These are phyloP conservation scores for Hericium coralloides DNA, from an alignment of 768 basidiomycete species.

Conservation along the genomic window DNA sequence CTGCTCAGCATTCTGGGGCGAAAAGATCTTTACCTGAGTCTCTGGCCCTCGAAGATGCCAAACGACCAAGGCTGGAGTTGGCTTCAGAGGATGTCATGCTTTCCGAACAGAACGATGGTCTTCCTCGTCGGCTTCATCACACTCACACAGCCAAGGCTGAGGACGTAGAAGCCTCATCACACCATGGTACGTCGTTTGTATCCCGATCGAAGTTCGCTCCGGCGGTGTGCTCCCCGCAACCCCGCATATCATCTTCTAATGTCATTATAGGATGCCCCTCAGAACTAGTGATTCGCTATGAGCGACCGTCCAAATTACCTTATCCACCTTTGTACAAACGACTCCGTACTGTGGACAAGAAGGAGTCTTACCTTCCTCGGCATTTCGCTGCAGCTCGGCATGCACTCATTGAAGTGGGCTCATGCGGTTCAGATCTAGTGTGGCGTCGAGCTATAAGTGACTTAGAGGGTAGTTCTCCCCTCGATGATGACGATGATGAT, in stretches of 20 bases:
- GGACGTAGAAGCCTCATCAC: too few relatives aligned
- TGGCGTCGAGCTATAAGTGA: slow-evolving; percentile 50
- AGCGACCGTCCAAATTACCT: slow-evolving; percentile 22
- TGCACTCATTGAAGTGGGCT: slow-evolving; percentile 47
- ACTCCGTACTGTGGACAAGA: slow-evolving; percentile 36
- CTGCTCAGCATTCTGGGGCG: neutral
- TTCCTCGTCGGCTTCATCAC: too few relatives aligned
- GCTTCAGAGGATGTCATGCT: neutral
- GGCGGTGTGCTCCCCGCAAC: too few relatives aligned
- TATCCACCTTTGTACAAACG: slow-evolving; percentile 38
- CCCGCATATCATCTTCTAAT: neutral
- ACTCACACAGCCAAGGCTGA: too few relatives aligned
- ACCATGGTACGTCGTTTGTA: too few relatives aligned
- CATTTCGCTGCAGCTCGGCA: slow-evolving; percentile 39
- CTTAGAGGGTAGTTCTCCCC: slow-evolving; percentile 16
- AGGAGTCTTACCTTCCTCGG: slow-evolving; percentile 27
- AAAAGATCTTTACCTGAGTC: slow-evolving; percentile 3
- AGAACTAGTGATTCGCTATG: slow-evolving; percentile 50
- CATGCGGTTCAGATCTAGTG: slow-evolving; percentile 60
- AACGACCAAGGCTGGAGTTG: neutral
- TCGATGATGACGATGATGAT: slow-evolving; percentile 28
- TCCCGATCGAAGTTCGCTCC: neutral
- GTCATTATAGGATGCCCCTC: slow-evolving; percentile 20
- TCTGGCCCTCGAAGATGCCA: slow-evolving; percentile 1
- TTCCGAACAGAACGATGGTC: too few relatives aligned